Base-by-base conservation (phyloP, 495 filamentous ascomycete genomes). In the Daldinia decipiens region DNA sequence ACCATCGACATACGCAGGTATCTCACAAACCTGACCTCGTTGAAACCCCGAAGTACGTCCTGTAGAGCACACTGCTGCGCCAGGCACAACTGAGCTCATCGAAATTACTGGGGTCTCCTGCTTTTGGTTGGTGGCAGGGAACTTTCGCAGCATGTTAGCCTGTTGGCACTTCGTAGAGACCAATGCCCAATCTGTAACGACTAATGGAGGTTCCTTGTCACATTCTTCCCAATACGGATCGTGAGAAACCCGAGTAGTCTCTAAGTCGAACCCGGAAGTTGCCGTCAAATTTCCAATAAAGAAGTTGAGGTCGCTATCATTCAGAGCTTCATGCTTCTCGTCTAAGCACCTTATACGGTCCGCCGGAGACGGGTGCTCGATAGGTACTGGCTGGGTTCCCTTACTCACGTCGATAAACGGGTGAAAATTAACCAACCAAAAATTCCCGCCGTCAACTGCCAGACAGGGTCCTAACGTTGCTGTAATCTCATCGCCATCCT, bases 181-280 rank as follows among this genome's bases (percentile, higher is more conserved):
- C 32, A 78, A 67, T 31, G 64, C 72, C 76, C 76, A 78, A 53
- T 78, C 76, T 3, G 70, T 78, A 12, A 76, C 76, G 15, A 75
- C 70, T 3, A 78, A 67, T 7, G 74, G 74, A 24, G 65, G 62
- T 38, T 78, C 76, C 45, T 70, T 76, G 34, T 70, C 72, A 4
- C 26, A 67, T 15, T 78, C 76, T 24, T 78, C 74, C 76, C 76
- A 78, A 56, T 78, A 78, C 4, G 74, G 70, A 52, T 78, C 72
- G 38, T 78, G 76, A 8, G 74, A 75, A 38, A 78, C 62, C 31
- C 76, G 74, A 15, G 76, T 78, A 1, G 76, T 78, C 34, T 75
- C 65, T 12, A 78, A 52, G 31, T 78, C 65, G 27, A 75, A 73
- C 38, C 76, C 76, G 13, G 76, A 78, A 21, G 72, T 74, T 1